Evolutionary conservation across 1,284 basidiomycete species (phyloP).

Genomic region (Anthracocystis walkeri): DNA sequence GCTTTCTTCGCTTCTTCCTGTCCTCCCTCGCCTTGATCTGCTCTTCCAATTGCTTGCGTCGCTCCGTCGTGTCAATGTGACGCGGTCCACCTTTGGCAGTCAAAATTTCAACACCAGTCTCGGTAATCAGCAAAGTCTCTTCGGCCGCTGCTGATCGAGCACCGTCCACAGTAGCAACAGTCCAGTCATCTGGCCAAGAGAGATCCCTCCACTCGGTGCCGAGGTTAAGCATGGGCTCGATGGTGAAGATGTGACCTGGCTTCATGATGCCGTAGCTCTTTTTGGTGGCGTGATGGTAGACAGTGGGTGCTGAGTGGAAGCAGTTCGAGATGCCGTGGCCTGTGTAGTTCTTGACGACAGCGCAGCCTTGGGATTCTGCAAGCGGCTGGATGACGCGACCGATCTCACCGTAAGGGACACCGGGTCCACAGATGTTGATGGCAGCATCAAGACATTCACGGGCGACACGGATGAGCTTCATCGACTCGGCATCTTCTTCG

Average conservation of each 20-base stretch:
- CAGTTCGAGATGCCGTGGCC: slow-evolving; percentile 87
- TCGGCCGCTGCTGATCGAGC: slow-evolving; percentile 65
- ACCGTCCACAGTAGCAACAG: slow-evolving; percentile 64
- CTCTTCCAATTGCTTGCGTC: slow-evolving; percentile 41
- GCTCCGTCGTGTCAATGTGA: slow-evolving; percentile 63
- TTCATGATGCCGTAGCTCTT: slow-evolving; percentile 68
- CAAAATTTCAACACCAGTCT: slow-evolving; percentile 67
- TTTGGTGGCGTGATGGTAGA: slow-evolving; percentile 76
- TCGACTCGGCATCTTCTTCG: slow-evolving; percentile 50
- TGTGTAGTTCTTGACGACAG: slow-evolving; percentile 80
- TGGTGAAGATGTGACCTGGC: slow-evolving; percentile 65
- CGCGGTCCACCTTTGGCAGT: slow-evolving; percentile 64
- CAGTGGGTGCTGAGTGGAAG: slow-evolving; percentile 87
- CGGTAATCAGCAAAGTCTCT: slow-evolving; percentile 67
- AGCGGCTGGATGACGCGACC: slow-evolving; percentile 79
- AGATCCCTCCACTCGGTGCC: slow-evolving; percentile 61
- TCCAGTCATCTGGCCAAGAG: slow-evolving; percentile 69
- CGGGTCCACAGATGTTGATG: slow-evolving; percentile 82
- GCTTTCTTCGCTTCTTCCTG: slow-evolving; percentile 45
- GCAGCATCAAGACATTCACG: slow-evolving; percentile 78
- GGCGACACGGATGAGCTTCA: slow-evolving; percentile 64
- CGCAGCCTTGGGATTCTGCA: slow-evolving; percentile 72
- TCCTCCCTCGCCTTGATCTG: slow-evolving; percentile 43
- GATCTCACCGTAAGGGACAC: slow-evolving; percentile 79
- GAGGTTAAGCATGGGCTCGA: slow-evolving; percentile 69